These are phyloP conservation scores for Funneliformis geosporum DNA, from an alignment of 192 early-diverging fungal species.

Conservation along the genomic window DNA sequence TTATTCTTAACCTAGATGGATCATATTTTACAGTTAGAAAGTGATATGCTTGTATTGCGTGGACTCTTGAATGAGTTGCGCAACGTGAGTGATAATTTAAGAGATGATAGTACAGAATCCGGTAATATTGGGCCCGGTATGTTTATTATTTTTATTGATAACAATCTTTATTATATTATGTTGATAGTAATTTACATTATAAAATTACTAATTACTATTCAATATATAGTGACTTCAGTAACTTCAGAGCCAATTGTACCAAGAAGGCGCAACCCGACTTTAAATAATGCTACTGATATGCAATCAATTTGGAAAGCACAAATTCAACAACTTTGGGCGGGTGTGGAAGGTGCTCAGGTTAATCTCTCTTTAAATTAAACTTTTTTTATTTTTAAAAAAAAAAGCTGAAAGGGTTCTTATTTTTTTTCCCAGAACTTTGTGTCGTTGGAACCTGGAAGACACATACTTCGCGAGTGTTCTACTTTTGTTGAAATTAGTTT, in stretches of 20 bases:
- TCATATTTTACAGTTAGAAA: constrained; percentile 53
- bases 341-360: constrained; percentile 63
- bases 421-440: constrained; percentile 56
- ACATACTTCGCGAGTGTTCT: constrained; percentile 71
- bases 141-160: not conserved
- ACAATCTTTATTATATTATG: not conserved
- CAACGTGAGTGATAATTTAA: constrained; percentile 50
- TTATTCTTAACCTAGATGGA: constrained; percentile 29
- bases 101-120: constrained; percentile 45
- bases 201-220: not conserved
- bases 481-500: constrained; percentile 81
- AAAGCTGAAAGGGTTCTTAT: not conserved
- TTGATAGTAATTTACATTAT: not conserved
- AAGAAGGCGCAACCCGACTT: constrained; percentile 23
- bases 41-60: constrained; percentile 72
- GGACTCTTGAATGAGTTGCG: constrained; percentile 69
- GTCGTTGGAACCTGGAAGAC: constrained; percentile 68
- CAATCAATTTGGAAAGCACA: constrained; percentile 57
- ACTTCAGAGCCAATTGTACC: constrained; percentile 48
- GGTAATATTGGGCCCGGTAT: constrained; percentile 35
- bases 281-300: constrained; percentile 47
- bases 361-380: too few species aligned
- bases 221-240: constrained; percentile 39
- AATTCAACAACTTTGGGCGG: constrained; percentile 59
- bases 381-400: too few species aligned